These are phyloP conservation scores for Dactylellina parvicollis DNA, from an alignment of 2,329 filamentous ascomycete genomes.

Conservation along the genomic window DNA sequence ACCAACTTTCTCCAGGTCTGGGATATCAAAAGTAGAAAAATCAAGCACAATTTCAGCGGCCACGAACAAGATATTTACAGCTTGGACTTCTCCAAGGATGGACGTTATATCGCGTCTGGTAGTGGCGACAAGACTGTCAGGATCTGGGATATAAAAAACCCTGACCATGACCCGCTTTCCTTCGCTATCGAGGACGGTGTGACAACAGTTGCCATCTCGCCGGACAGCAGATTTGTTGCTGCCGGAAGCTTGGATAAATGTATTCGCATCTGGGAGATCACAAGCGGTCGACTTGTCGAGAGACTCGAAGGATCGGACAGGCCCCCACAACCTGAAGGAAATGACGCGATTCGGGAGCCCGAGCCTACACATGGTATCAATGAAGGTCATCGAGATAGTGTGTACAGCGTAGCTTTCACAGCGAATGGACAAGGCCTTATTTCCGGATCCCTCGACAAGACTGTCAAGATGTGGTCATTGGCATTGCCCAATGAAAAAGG, in stretches of 20 bases:
- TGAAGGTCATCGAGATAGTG: slow-evolving; percentile 48
- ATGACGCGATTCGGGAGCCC: slow-evolving; percentile 83
- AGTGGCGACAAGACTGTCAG: slow-evolving; percentile 45
- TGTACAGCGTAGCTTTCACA: slow-evolving; percentile 64
- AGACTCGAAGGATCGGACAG: slow-evolving; percentile 70
- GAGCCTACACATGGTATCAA: slow-evolving; percentile 73
- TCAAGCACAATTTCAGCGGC: slow-evolving; percentile 92
- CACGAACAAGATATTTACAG: slow-evolving; percentile 92
- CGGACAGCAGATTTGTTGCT: slow-evolving; percentile 43
- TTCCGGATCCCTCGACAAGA: slow-evolving; percentile 97
- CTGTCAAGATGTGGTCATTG: slow-evolving; percentile 80
- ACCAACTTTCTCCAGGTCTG: slow-evolving; percentile 73
- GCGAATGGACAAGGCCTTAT: slow-evolving; percentile 75
- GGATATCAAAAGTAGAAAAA: slow-evolving; percentile 85
- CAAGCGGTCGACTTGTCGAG: slow-evolving; percentile 73
- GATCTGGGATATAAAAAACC: slow-evolving; percentile 50
- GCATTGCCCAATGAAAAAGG: slow-evolving; percentile 74
- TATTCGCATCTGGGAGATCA: slow-evolving; percentile 51
- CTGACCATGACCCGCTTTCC: slow-evolving; percentile 61
- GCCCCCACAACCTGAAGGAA: slow-evolving; percentile 78
- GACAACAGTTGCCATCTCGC: slow-evolving; percentile 50
- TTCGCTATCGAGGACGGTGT: slow-evolving; percentile 67
- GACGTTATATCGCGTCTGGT: slow-evolving; percentile 45
- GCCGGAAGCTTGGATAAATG: slow-evolving; percentile 47
- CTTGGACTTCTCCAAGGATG: slow-evolving; percentile 51